Percentiles rank a stretch among this genome's conserved stretches.
These are phyloP conservation scores for Fallopia convolvulus DNA, from an alignment of 148 eudicot genomes.

Conservation along the genomic window DNA sequence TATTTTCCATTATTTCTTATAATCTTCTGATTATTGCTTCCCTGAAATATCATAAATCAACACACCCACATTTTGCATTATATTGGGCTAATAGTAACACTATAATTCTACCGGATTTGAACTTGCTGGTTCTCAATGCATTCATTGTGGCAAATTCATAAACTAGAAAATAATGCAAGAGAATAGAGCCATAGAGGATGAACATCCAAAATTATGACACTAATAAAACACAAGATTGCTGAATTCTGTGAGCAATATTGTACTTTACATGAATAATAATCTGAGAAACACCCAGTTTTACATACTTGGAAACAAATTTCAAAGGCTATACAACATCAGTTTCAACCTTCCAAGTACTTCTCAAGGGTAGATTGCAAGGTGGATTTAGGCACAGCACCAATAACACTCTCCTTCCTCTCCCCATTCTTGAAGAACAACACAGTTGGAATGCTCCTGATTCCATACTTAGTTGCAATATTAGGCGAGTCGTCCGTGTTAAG, in stretches of 20 bases:
- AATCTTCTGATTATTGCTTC: background rate
- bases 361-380: conserved; percentile 46
- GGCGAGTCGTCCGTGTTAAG: conserved; percentile 67
- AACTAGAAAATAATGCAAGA: background rate
- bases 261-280: background rate
- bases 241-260: conserved; percentile 9
- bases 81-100: too few relatives aligned
- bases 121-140: background rate
- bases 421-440: conserved; percentile 64
- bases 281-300: background rate
- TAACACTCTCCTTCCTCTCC: conserved; percentile 49
- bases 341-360: conserved; percentile 37
- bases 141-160: background rate
- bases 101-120: too few relatives aligned
- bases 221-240: background rate
- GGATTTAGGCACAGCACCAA: conserved; percentile 65
- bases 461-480: conserved; percentile 42
- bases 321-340: background rate
- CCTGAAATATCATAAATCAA: background rate
- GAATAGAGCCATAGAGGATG: background rate
- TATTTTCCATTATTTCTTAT: background rate
- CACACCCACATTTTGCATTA: background rate
- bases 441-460: conserved; percentile 62
- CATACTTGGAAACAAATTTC: background rate
- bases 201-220: background rate